Evolutionary conservation across 371 early-diverging fungal genomes (phyloP).

Genomic region (Chytridium lagenaria): DNA sequence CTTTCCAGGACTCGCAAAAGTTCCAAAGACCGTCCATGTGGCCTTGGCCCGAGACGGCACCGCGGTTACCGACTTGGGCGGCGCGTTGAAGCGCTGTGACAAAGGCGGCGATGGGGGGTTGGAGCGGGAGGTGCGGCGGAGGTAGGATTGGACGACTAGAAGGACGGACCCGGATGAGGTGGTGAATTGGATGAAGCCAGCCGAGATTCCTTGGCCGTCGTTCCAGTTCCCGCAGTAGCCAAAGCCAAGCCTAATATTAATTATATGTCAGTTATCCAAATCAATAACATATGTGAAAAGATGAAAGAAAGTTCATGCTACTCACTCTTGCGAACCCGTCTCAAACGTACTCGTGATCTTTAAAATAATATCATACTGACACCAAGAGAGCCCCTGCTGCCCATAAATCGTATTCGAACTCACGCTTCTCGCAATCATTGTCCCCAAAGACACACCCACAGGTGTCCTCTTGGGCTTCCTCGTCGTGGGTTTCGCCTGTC

Average conservation of each 20-base stretch:
- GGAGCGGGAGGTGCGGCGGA: not conserved
- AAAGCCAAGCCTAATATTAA: not conserved
- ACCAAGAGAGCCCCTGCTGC: not conserved
- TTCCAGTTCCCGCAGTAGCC: conserved; percentile 10
- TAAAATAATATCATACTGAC: conserved; percentile 24
- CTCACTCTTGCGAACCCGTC: conserved; percentile 9
- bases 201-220: conserved; percentile 22
- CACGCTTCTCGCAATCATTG: not conserved
- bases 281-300: not conserved
- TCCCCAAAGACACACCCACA: not conserved
- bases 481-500: not conserved
- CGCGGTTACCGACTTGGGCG: conserved; percentile 22
- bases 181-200: too few relatives aligned
- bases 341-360: conserved; percentile 19
- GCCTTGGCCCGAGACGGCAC: conserved; percentile 8
- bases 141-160: conserved; percentile 18
- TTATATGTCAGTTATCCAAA: not conserved
- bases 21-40: conserved; percentile 8
- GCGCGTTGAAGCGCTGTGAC: not conserved
- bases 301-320: not conserved
- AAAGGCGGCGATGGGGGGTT: conserved; percentile 16
- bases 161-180: too few relatives aligned
- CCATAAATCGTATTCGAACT: conserved; percentile 16
- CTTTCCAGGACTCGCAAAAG: conserved; percentile 24
- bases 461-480: not conserved